Evolutionary conservation across 345 rosid genomes (phyloP), one percentile per base, ranked within the genome.

Genomic region (Heritiera fomes): DNA sequence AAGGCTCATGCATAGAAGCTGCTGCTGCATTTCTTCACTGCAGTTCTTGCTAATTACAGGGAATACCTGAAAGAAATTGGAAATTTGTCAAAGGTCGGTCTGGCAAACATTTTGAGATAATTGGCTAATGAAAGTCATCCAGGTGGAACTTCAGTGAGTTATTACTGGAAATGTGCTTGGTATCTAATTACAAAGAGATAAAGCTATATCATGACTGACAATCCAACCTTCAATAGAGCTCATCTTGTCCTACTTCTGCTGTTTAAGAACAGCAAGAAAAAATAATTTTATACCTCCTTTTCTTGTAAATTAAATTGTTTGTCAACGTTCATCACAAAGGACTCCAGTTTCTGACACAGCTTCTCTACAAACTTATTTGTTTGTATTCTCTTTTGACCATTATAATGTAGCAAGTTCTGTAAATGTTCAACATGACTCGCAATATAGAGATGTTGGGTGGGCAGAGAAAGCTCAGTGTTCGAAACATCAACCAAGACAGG

Each of bases 21-120:
- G 87, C 73, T 81, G 86, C 78, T 91, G 97, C 81, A 86, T 84
- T 80, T 89, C 86, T 72, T 72, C 82, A 83, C 87, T 85, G 79
- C 87, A 87, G 73, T 82, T 84, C 76, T 80, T 87, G 85, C 77
- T 82, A 66, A 86, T 85, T 79, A 88, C 46, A 32, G 95, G 85
- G 65, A 90, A 86, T 52, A 89, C 91, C 94, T 93, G 81, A 78
- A 73, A 55, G 73, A 77, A 65, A 79, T 66, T 61, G 65, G 63
- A 71, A 78, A 82, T 23, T 17, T 62, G 61, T 79, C 76, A 79
- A 78, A 65, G 50, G 77, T 70, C 30, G 66, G 56, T 43, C 49
- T 67, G 46, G 69, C 65, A 71, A 79, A 65, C 4, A 71, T 30
- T 65, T 61, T 76, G 32, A 71, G 18, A 30, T 38, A 23, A 74